phyloP scores from a whole-genome alignment of 106 monocot species.

The Acorus gramineus region DNA sequence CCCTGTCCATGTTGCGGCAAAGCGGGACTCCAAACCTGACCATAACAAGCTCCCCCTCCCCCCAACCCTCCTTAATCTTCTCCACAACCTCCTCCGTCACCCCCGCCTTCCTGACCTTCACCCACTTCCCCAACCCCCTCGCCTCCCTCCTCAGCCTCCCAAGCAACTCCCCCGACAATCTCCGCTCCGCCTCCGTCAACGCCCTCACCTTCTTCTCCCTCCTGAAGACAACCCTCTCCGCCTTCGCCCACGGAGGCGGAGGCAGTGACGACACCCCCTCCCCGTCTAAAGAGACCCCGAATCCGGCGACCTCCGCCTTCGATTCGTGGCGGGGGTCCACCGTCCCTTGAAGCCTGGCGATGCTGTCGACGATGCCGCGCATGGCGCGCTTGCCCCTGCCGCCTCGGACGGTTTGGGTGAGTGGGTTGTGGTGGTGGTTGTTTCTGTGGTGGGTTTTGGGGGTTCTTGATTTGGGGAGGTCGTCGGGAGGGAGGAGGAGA shows the following conservation, averaged over 20 bases:
- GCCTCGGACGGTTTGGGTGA: conserved; percentile 43
- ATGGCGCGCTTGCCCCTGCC: conserved; percentile 50
- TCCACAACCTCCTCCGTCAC: conserved; percentile 65
- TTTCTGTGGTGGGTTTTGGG: conserved; percentile 10
- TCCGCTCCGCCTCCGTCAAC: conserved; percentile 44
- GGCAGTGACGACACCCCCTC: not conserved
- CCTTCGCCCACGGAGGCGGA: conserved; percentile 38
- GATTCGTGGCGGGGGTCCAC: not conserved
- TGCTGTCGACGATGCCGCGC: conserved; percentile 36
- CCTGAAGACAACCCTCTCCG: conserved; percentile 31
- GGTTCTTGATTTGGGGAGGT: conserved; percentile 16
- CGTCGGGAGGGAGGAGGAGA: conserved; percentile 26
- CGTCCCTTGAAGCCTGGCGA: conserved; percentile 33
- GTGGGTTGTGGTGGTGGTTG: conserved; percentile 2
- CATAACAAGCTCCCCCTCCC: conserved; percentile 46
- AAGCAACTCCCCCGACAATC: conserved; percentile 28
- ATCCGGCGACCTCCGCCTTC: not conserved
- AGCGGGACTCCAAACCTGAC: conserved; percentile 68
- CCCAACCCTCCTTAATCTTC: conserved; percentile 48
- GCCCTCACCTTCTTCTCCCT: conserved; percentile 55
- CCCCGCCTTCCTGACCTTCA: conserved; percentile 78
- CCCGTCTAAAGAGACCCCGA: not conserved
- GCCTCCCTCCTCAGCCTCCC: conserved; percentile 43
- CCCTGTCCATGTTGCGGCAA: conserved; percentile 65
- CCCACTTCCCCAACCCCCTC: conserved; percentile 45